Evolutionary conservation across 306 rosid species (phyloP), one percentile per base, ranked within the genome.

Genomic region (Lathyrus oleraceus): DNA sequence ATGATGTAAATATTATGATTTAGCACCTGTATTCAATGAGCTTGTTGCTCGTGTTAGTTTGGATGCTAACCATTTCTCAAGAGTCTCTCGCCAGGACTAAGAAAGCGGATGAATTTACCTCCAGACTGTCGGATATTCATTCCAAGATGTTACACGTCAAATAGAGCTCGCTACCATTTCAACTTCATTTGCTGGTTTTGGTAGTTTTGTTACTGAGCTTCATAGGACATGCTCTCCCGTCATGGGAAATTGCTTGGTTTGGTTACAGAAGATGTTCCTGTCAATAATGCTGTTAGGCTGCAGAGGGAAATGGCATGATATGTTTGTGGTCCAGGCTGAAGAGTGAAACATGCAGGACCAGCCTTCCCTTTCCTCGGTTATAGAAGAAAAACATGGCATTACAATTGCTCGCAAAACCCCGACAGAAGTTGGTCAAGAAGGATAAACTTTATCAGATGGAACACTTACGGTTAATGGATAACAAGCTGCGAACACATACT

Each of bases 161-260:
- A 77, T 94, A 61, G 97, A 94, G 87, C 82, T 88, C 79, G 90
- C 90, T 75, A 94, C 96, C 52, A 87, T 94, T 80, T 75, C 98
- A 36, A 81, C 88, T 81, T 87, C 98, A 68, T 90, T 90, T 81
- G 73, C 95, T 35, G 95, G 98, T 64, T 90, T 90, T 11, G 49
- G 89, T 65, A 71, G 78, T 76, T 83, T 83, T 58, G 92, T 94
- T 52, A 81, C 85, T 38, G 76, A 90, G 68, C 96, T 94, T 78
- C 97, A 90, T 90, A 94, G 98, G 88, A 65, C 78, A 77, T 91
- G 75, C 94, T 93, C 49, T 62, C 79, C 77, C 76, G 72, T 44
- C 76, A 87, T 81, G 89, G 95, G 65, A 84, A 85, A 76, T 43
- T 65, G 81, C 88, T 93, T 76, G 87, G 87, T 65, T 79, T 94